Evolutionary conservation across 1,284 basidiomycete genomes (phyloP).

Genomic region (Puccinia novopanici): DNA sequence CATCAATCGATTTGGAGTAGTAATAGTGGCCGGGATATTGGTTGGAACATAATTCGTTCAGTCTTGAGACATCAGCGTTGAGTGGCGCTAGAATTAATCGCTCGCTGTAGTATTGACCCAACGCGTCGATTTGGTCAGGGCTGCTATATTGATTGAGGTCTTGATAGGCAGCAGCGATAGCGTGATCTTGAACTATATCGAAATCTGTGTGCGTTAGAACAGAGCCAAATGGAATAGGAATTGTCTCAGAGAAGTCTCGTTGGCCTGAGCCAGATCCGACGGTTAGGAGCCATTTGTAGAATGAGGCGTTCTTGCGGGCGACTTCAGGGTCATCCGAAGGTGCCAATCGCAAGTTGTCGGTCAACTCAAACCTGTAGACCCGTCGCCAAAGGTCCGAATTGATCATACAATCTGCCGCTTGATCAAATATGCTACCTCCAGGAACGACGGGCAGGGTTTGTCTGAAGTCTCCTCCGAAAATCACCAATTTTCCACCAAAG

Average conservation of each 20-base stretch:
- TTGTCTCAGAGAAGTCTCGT: neutral
- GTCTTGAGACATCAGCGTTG: neutral
- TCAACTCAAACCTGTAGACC: neutral
- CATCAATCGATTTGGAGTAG: neutral
- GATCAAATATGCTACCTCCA: neutral
- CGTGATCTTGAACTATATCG: neutral
- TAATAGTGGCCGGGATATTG: neutral
- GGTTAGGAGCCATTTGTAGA: neutral
- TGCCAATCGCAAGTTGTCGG: neutral
- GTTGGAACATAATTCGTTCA: neutral
- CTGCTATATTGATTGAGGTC: neutral
- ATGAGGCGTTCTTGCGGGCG: neutral
- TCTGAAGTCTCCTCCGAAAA: slow-evolving; percentile 27
- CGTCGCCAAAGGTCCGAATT: neutral
- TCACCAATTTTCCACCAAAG: too few species aligned
- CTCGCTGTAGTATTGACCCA: neutral
- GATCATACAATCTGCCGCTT: too few species aligned
- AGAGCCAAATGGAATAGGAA: neutral
- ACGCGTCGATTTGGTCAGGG: neutral
- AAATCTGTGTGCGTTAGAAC: neutral
- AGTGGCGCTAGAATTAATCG: neutral
- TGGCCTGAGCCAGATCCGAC: neutral
- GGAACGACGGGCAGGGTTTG: too few species aligned
- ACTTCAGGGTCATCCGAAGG: neutral
- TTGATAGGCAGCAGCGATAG: neutral